Base-by-base conservation (phyloP, 768 basidiomycete species). In the Mycena leptocephala region DNA sequence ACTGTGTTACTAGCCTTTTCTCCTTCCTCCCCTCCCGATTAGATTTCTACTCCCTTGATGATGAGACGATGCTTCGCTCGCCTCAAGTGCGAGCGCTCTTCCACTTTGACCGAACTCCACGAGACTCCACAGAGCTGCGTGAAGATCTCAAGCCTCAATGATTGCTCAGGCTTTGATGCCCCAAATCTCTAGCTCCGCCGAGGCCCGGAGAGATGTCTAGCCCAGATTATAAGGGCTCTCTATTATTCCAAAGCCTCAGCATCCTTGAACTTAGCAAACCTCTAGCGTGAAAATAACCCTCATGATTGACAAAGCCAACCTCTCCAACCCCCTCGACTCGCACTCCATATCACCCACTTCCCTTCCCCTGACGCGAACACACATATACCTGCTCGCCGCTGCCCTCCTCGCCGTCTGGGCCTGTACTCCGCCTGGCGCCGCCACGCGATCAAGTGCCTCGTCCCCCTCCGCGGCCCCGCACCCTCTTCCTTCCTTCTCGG, bases 401-500 rank as follows among this genome's bases (percentile, higher is more conserved):
- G 41, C 55, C 26, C 28, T 69, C 20, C 24, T 69, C 55, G 56
- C 14, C 26, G 37, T 69, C 37, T 69, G 55, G 16, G 68, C 37
- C 55, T 69, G 39, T 69, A 69, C 68, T 39, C 68, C 24, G 55
- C 55, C 56, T 69, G 67, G 67, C 68, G 68, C 68, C 68, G 68
- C 26, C 68, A 69, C 30, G 68, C 55, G n/a, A n/a, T 69, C 68
- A 69, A 69, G 30, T 69, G 55, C 41, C 55, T 69, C 26, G 55
- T 69, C 13, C 68, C 68, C 30, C 68, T 69, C n/a, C 68, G 55
- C 68, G 68, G 68, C 24, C 68, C 68, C 41, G 26, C 24, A 33
- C 55, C 68, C 18, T 43, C 35, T n/a, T 58, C 68, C 26, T 69
- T 69, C 68, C 24, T 69, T 22, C 56, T 69, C 39, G 68, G 68